These are phyloP conservation scores for Cordyceps militaris DNA, from an alignment of 2,329 filamentous ascomycete species.

Conservation along the genomic window DNA sequence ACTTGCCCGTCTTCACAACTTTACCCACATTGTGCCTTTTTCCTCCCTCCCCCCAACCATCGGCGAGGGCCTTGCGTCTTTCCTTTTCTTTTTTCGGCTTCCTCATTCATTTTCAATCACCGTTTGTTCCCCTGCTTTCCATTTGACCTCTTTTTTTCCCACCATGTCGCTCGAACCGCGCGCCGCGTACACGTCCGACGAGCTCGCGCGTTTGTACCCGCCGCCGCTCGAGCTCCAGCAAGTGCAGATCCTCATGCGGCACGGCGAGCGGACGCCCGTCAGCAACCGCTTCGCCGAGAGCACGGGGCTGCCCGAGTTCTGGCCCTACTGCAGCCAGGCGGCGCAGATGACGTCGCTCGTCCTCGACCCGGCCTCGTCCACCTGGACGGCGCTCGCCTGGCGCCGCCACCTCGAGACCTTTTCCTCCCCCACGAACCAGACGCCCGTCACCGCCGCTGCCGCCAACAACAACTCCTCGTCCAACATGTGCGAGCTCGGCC, in stretches of 20 bases:
- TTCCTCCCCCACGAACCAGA: slow-evolving; percentile 47
- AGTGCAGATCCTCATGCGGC: slow-evolving; percentile 79
- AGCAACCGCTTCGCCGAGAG: slow-evolving; percentile 75
- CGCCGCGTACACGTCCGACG: slow-evolving; percentile 69
- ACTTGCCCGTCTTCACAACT: background rate
- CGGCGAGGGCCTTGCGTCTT: background rate
- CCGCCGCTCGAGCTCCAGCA: slow-evolving; percentile 71
- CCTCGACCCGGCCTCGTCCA: slow-evolving; percentile 33
- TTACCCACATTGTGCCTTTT: background rate
- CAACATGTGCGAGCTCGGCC: slow-evolving; percentile 69
- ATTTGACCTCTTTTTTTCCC: background rate
- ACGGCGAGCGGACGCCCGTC: slow-evolving; percentile 78
- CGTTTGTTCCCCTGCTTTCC: too few species aligned
- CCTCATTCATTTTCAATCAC: background rate
- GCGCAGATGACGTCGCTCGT: slow-evolving; percentile 56
- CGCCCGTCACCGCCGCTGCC: slow-evolving; percentile 44
- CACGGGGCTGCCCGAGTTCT: slow-evolving; percentile 59
- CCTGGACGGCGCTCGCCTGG: slow-evolving; percentile 48
- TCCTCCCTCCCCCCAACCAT: background rate
- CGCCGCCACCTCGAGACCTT: slow-evolving; percentile 78
- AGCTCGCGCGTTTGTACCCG: slow-evolving; percentile 78
- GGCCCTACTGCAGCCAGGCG: slow-evolving; percentile 85
- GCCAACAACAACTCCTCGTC: slow-evolving; percentile 62
- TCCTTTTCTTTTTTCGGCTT: background rate
- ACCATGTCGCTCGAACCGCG: slow-evolving; percentile 68